phyloP scores from a whole-genome alignment of 495 filamentous ascomycete genomes.

The Cercophora sp. region DNA sequence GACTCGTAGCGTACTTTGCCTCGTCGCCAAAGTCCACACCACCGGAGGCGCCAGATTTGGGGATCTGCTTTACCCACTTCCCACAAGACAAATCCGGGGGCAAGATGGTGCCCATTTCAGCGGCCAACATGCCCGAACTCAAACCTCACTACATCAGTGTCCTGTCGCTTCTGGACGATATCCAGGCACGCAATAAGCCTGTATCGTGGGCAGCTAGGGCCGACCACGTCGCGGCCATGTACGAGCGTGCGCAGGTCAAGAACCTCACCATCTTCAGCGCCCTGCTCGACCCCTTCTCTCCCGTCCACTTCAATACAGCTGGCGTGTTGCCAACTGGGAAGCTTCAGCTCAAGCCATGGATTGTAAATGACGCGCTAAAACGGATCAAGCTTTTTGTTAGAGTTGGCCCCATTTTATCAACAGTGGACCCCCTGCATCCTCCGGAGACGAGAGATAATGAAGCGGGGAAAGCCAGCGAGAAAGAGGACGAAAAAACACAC shows the following conservation, averaged over 20 bases:
- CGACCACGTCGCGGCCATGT: neutral
- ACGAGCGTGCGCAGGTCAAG: neutral
- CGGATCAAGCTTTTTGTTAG: no score
- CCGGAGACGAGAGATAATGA: no score
- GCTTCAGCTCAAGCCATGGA: slow-evolving; percentile 41
- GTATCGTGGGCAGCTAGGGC: neutral
- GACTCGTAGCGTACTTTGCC: slow-evolving; percentile 42
- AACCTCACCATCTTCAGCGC: neutral
- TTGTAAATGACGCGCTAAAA: no score
- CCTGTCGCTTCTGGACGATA: neutral
- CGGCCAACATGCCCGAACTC: neutral
- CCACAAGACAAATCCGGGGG: neutral
- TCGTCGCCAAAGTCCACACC: neutral
- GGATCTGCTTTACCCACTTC: neutral
- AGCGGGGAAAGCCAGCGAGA: no score
- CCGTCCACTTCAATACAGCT: slow-evolving; percentile 35
- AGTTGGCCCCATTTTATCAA: no score
- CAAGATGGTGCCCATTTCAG: neutral
- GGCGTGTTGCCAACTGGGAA: slow-evolving; percentile 32
- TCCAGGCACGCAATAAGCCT: neutral
- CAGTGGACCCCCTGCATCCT: no score
- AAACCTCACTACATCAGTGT: neutral
- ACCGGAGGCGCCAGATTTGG: neutral
- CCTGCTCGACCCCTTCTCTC: slow-evolving; percentile 44
- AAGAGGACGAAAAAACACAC: no score